Evolutionary conservation across 176 grass and related monocot genomes (phyloP).

Genomic region (Eremochloa ophiuroides): DNA sequence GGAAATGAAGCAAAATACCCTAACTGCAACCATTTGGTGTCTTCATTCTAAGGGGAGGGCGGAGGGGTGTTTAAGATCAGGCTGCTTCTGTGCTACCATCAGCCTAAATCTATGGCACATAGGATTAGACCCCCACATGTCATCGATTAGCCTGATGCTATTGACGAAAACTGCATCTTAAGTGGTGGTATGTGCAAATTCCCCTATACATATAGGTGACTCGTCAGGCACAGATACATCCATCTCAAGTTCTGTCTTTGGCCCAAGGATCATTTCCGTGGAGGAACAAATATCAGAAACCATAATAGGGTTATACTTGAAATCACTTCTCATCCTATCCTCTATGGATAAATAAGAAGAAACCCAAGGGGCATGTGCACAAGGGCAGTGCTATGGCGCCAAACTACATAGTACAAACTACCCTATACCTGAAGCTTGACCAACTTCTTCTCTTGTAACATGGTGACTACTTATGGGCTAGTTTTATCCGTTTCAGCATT

Average conservation of each 20-base stretch:
- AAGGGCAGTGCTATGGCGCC: slow-evolving; percentile 36
- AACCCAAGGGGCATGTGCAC: background rate
- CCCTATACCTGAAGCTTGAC: background rate
- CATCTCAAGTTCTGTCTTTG: no score
- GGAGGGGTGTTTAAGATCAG: no score
- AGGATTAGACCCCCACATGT: background rate
- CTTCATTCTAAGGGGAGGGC: no score
- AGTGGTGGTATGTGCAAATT: background rate
- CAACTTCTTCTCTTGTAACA: background rate
- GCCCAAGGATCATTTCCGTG: slow-evolving; percentile 28
- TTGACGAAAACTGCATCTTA: background rate
- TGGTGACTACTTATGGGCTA: background rate
- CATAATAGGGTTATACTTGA: background rate
- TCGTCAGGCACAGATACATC: background rate
- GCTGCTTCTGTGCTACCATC: no score
- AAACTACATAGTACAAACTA: slow-evolving; percentile 12
- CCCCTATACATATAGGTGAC: background rate
- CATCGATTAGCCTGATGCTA: background rate
- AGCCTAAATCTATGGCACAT: no score
- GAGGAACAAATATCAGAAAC: background rate
- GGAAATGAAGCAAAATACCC: background rate
- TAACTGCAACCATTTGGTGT: background rate
- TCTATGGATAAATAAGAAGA: background rate
- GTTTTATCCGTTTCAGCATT: background rate
- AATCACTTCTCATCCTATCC: background rate